Conservation (phyloP, 179 eudicot species). For the Sideroxylon spinosum region DNA sequence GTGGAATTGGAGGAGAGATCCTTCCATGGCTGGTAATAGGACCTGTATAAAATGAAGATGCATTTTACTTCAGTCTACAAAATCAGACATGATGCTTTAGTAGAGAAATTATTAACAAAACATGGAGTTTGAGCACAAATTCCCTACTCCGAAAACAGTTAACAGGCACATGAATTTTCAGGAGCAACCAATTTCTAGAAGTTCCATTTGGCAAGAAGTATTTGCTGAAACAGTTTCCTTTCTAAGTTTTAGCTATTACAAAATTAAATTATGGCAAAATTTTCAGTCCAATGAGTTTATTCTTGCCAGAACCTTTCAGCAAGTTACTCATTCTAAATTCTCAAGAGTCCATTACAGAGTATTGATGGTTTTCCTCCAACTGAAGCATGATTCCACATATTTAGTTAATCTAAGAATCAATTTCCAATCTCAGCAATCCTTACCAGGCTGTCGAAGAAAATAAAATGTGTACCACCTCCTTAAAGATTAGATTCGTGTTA, state of each 20-base stretch:
- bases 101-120: neutral
- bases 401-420: neutral
- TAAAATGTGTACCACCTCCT: neutral
- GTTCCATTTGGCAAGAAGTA: neutral
- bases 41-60: slow-evolving; percentile 42
- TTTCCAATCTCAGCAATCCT: neutral
- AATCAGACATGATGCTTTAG: neutral
- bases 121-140: neutral
- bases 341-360: too few relatives aligned
- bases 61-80: neutral
- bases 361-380: neutral
- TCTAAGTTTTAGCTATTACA: neutral
- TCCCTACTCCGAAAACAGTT: neutral
- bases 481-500: neutral
- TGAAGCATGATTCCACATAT: neutral
- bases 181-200: neutral
- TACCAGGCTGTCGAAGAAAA: neutral
- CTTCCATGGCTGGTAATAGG: slow-evolving; percentile 56
- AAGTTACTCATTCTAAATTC: neutral
- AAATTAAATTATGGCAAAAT: neutral
- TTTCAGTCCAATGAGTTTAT: neutral
- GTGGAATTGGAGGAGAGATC: slow-evolving; percentile 31
- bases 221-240: neutral
- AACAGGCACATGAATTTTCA: neutral
- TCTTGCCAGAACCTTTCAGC: neutral